These are phyloP conservation scores for Madurella mycetomatis DNA, from an alignment of 2,329 filamentous ascomycete species.

Conservation along the genomic window DNA sequence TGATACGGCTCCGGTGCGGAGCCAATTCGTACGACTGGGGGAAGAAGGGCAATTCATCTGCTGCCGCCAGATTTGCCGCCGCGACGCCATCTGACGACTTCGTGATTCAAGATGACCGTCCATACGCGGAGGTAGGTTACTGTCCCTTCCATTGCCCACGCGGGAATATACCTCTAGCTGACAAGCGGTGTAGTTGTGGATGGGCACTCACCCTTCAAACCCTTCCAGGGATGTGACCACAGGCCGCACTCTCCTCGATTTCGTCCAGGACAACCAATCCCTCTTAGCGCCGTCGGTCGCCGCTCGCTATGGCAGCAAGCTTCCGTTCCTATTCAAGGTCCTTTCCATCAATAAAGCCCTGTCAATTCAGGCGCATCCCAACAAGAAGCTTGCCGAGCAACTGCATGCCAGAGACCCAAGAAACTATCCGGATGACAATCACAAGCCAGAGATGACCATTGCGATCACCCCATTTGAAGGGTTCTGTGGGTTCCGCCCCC, in stretches of 20 bases:
- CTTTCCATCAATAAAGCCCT: constrained; percentile 93
- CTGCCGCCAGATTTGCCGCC: constrained; percentile 83
- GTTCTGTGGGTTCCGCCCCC: constrained; percentile 88
- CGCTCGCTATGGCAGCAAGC: constrained; percentile 70
- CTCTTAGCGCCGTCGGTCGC: constrained; percentile 71
- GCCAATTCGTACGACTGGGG: constrained; percentile 99
- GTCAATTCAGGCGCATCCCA: constrained; percentile 94
- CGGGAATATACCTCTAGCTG: neutral
- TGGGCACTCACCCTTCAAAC: constrained; percentile 96
- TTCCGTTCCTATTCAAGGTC: constrained; percentile 98
- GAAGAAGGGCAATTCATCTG: constrained; percentile 82
- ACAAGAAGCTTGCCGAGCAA: constrained; percentile 88
- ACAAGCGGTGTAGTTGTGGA: constrained; percentile 69
- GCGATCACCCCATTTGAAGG: constrained; percentile 95
- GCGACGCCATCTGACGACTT: constrained; percentile 74
- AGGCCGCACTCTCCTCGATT: constrained; percentile 77
- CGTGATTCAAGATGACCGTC: constrained; percentile 76
- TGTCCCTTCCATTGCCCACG: neutral
- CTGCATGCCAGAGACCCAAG: constrained; percentile 81
- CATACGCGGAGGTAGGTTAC: constrained; percentile 80
- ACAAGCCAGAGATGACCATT: constrained; percentile 99
- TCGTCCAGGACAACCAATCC: constrained; percentile 80
- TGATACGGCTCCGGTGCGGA: constrained; percentile 82
- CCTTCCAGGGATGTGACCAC: constrained; percentile 86
- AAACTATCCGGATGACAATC: constrained; percentile 98